These are phyloP conservation scores for Tulasnella sp. DNA, from an alignment of 768 basidiomycete genomes.

Conservation along the genomic window DNA sequence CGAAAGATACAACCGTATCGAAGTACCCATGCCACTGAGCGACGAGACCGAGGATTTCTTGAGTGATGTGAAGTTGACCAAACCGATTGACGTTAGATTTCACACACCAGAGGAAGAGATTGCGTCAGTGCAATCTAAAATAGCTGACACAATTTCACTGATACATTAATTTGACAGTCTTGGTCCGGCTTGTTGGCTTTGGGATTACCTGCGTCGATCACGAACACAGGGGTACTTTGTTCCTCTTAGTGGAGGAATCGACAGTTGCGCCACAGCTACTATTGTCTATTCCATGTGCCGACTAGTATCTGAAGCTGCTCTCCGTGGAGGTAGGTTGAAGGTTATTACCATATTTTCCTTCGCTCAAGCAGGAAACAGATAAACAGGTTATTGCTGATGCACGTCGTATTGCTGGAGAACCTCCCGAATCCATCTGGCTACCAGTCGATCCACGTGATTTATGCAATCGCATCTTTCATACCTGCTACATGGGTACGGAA, in stretches of 20 bases:
- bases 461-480: slow-evolving; percentile 78
- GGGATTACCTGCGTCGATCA: slow-evolving; percentile 95
- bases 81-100: slow-evolving; percentile 44
- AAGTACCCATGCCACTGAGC: slow-evolving; percentile 63
- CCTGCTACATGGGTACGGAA: slow-evolving; percentile 98
- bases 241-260: slow-evolving; percentile 91
- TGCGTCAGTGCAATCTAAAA: slow-evolving; percentile 47
- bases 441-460: slow-evolving; percentile 85
- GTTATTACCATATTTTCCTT: not conserved
- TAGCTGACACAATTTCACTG: slow-evolving; percentile 6
- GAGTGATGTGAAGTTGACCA: slow-evolving; percentile 39
- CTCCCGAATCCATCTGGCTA: slow-evolving; percentile 64
- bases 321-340: slow-evolving; percentile 48
- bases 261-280: slow-evolving; percentile 91
- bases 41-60: slow-evolving; percentile 47
- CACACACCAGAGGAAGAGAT: slow-evolving; percentile 94
- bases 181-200: slow-evolving; percentile 99
- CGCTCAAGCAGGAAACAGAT: slow-evolving; percentile 32
- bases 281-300: slow-evolving; percentile 97
- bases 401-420: slow-evolving; percentile 74
- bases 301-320: slow-evolving; percentile 68
- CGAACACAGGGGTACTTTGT: slow-evolving; percentile 90
- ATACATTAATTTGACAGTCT: slow-evolving; percentile 37
- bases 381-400: slow-evolving; percentile 83
- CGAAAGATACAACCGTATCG: slow-evolving; percentile 66